Base-by-base conservation (phyloP, 371 early-diverging fungal species). In the Mortierella sp. region DNA sequence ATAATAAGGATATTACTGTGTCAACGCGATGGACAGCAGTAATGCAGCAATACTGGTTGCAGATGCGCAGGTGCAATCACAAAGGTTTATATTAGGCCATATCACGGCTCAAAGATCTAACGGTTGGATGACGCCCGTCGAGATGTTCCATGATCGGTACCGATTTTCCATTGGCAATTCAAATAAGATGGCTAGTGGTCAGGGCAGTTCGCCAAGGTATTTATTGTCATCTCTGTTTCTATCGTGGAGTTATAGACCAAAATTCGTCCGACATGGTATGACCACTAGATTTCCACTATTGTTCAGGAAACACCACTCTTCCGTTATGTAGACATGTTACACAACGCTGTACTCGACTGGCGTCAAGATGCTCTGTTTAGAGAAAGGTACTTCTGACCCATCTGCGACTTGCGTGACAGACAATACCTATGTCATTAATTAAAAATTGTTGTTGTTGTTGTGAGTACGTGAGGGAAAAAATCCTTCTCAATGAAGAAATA, bases 321-420 rank as follows among this genome's bases (percentile, higher is more conserved):
- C 49, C 49, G 18, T 20, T 16, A 5, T 49, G 16, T 16, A 49
- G 16, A 49, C 55, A 22, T 55, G 24, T 28, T 55, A 55, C 55
- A 92, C 91, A 64, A 96, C 89, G n/a, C 86, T 84, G 85, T 96
- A 96, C 55, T 93, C 92, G 51, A 92, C 93, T 20, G 95, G 89
- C 40, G 87, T 69, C 73, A 94, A 84, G 57, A 88, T 77, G 20
- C 91, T 78, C 30, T 90, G 89, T 74, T 93, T 90, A 39, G 94
- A 92, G 73, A 91, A 94, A 18, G 85, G 75, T 2, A 92, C 86
- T 0, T 85, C 72, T 24, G 88, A 74, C 63, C 88, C 88, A 55
- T 89, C 90, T 26, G 90, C 88, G 24, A 90, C 84, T 59, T 86
- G 87, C n/a, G 85, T 72, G 26, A 91, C 88, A 59, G 83, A 72